Evolutionary conservation across 2,329 filamentous ascomycete species (phyloP).

Genomic region (Acrocalymma vagum): DNA sequence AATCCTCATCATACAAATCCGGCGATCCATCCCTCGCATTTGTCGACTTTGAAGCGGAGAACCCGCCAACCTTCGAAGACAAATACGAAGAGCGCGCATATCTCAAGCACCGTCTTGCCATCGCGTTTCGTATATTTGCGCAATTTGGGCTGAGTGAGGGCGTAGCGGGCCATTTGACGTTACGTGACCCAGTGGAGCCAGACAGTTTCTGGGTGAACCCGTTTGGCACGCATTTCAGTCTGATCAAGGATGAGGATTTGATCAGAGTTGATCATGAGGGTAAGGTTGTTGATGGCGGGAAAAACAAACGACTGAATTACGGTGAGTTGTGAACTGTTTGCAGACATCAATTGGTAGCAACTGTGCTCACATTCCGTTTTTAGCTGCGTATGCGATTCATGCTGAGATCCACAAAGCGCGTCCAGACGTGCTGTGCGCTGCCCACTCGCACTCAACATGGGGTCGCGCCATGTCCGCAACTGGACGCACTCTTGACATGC

Average conservation of each 20-base stretch:
- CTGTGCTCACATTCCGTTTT: conserved; percentile 57
- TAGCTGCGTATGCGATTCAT: conserved; percentile 64
- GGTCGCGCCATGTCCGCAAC: conserved; percentile 66
- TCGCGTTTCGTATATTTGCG: too few species aligned
- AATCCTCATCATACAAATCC: too few species aligned
- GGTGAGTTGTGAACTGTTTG: conserved; percentile 35
- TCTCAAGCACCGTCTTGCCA: conserved; percentile 25
- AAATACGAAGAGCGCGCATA: conserved; percentile 21
- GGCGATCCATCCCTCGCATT: conserved; percentile 20
- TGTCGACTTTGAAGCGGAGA: conserved; percentile 14
- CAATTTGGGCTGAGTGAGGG: too few species aligned
- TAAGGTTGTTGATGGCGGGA: conserved; percentile 67
- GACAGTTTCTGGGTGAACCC: conserved; percentile 19
- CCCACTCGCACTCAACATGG: conserved; percentile 62
- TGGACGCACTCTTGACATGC: conserved; percentile 62
- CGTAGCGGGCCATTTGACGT: too few species aligned
- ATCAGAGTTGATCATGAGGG: conserved; percentile 68
- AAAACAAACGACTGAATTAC: conserved; percentile 57
- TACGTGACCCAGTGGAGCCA: too few species aligned
- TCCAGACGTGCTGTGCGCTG: conserved; percentile 62
- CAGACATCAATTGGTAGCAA: conserved; percentile 63
- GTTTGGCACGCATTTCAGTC: background rate
- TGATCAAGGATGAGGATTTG: conserved; percentile 55
- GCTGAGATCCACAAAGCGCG: conserved; percentile 61
- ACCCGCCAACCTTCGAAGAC: conserved; percentile 22